phyloP scores from a whole-genome alignment of 78 protist genomes.

The Dictyostelium brefeldianum region DNA sequence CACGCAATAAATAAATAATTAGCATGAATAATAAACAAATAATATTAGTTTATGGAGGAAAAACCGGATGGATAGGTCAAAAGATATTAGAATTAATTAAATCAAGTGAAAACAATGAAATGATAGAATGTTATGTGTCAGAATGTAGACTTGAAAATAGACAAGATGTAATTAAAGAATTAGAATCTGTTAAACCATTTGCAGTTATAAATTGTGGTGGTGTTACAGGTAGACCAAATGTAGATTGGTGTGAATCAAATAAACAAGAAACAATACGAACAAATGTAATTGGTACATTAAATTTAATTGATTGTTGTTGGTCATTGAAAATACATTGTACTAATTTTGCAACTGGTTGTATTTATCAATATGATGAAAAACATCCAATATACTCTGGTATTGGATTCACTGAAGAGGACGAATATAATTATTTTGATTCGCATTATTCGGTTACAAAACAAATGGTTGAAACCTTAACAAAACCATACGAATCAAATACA shows the following conservation, averaged over 20 bases:
- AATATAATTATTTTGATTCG: conserved; percentile 91
- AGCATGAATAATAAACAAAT: neutral
- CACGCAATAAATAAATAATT: too few species aligned
- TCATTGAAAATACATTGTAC: conserved; percentile 84
- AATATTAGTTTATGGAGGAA: conserved; percentile 34
- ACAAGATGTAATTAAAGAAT: conserved; percentile 43
- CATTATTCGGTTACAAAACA: conserved; percentile 91
- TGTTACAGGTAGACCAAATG: conserved; percentile 92
- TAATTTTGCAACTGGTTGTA: conserved; percentile 95
- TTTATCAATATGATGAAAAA: conserved; percentile 92
- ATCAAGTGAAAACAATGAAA: neutral
- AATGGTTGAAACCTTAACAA: conserved; percentile 81
- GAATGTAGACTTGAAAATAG: conserved; percentile 51
- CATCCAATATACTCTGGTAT: conserved; percentile 56
- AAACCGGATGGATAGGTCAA: conserved; percentile 56
- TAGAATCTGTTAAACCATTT: conserved; percentile 83
- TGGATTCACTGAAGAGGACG: conserved; percentile 90
- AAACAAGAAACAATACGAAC: conserved; percentile 81
- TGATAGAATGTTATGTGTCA: neutral
- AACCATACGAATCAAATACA: conserved; percentile 59
- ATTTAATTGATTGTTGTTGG: conserved; percentile 73
- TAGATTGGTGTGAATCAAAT: conserved; percentile 95
- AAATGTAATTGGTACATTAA: conserved; percentile 88
- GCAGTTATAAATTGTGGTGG: conserved; percentile 90
- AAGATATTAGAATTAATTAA: conserved; percentile 22